Conservation (phyloP, 177 flowering plant species). For the Tripterygium wilfordii region DNA sequence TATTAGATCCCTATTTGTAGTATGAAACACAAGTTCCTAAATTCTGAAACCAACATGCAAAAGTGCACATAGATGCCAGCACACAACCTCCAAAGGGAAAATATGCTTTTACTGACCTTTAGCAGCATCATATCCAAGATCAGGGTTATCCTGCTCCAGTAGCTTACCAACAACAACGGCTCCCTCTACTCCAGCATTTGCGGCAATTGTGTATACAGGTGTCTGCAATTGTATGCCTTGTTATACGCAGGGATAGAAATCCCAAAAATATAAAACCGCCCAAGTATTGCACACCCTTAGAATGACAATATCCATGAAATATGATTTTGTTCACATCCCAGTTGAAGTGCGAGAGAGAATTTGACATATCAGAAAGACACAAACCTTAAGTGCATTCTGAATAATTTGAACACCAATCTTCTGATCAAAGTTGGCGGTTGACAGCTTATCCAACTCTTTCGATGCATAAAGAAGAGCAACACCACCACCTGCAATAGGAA, state of each 20-base stretch:
- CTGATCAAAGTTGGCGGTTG: constrained; percentile 92
- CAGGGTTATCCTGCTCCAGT: constrained; percentile 79
- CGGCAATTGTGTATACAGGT: constrained; percentile 81
- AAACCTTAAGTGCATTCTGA: constrained; percentile 88
- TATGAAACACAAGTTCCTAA: too few species aligned
- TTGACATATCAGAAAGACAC: not conserved
- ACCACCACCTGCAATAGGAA: constrained; percentile 69
- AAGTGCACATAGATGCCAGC: too few species aligned
- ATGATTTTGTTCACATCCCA: too few species aligned
- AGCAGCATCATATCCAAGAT: constrained; percentile 97
- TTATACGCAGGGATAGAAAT: too few species aligned
- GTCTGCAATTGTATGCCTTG: constrained; percentile 62
- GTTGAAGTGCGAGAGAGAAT: not conserved
- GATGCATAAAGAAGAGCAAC: constrained; percentile 96
- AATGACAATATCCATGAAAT: too few species aligned
- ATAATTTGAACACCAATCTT: constrained; percentile 95
- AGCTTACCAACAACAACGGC: constrained; percentile 96
- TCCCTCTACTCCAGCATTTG: constrained; percentile 97
- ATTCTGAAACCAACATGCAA: too few species aligned
- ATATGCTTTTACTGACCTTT: constrained; percentile 87
- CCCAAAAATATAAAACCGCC: too few species aligned
- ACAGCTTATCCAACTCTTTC: constrained; percentile 77
- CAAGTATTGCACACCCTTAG: too few species aligned
- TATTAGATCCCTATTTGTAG: too few species aligned
- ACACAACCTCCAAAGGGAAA: too few species aligned